Evolutionary conservation across 2,329 filamentous ascomycete species (phyloP), one percentile per base, ranked within the genome.

Genomic region (Aspergillus sp.): DNA sequence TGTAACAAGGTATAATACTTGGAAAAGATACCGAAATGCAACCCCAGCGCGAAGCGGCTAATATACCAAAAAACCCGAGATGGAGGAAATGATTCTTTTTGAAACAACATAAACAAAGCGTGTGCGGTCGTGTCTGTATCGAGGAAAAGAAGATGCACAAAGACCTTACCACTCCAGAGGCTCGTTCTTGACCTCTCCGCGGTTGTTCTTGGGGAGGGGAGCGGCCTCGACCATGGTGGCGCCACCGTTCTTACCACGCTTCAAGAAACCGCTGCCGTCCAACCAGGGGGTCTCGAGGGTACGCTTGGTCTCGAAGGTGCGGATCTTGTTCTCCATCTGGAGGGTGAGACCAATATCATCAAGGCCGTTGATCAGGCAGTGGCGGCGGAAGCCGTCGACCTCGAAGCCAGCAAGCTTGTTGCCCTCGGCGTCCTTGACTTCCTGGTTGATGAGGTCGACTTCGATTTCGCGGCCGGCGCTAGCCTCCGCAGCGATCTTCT

Each of bases 271-370:
- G 34, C 77, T 83, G 30, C 91, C 93, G 61, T 96, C 89, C 53
- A 97, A 72, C 91, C 91, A 97, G 3, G 93, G 91, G 19, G 88
- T 95, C 49, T 88, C 79, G 41, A 76, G 69, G 7, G 85, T 85
- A 64, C 90, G 81, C 68, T 83, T 84, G 57, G 74, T 73, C 80
- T 97, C 91, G 60, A 93, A 95, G 47, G 77, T 78, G 45, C 78
- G 73, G 62, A 97, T 96, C 77, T 95, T 90, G 49, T 90, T 85
- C 52, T 93, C 90, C 71, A 88, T 80, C 71, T 94, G 88, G 77
- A 96, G 88, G 5, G 91, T 97, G 51, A 97, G 72, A 31, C 91
- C 91, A 59, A 97, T 97, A 58, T 97, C 93, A 64, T 97, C 91
- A 7, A 97, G 81, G 0, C 91, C 91, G 62, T 97, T 95, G 59